phyloP scores from a whole-genome alignment of 2,329 filamentous ascomycete species.

The Aureobasidium sp. region DNA sequence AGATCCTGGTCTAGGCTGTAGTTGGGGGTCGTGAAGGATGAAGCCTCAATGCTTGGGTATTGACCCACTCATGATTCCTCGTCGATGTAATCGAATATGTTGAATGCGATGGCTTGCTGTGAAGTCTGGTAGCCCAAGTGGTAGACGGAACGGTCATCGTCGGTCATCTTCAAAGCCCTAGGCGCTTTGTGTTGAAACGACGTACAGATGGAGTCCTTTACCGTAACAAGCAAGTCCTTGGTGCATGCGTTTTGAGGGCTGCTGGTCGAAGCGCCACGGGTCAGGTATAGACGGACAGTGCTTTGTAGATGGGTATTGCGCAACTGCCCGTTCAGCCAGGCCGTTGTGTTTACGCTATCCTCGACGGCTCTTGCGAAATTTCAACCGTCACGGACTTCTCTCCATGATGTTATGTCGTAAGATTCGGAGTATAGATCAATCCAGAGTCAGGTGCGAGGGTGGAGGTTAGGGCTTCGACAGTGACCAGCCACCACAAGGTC shows the following conservation, averaged over 20 bases:
- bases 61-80: not conserved
- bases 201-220: not conserved
- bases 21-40: too few relatives aligned
- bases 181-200: too few relatives aligned
- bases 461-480: not conserved
- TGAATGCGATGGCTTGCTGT: not conserved
- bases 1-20: too few relatives aligned
- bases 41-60: not conserved
- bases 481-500: not conserved
- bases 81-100: not conserved
- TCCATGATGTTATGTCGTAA: not conserved
- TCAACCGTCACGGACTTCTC: not conserved
- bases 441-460: not conserved
- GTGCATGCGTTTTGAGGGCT: not conserved
- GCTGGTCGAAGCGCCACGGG: not conserved
- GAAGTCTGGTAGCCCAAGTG: too few relatives aligned
- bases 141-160: not conserved
- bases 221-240: not conserved
- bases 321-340: not conserved
- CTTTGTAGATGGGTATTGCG: not conserved
- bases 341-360: too few relatives aligned
- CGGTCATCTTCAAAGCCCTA: not conserved
- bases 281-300: not conserved
- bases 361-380: too few relatives aligned
- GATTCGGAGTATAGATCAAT: too few relatives aligned